These are phyloP conservation scores for Boletus reticuloceps DNA, from an alignment of 768 basidiomycete genomes.

Conservation along the genomic window DNA sequence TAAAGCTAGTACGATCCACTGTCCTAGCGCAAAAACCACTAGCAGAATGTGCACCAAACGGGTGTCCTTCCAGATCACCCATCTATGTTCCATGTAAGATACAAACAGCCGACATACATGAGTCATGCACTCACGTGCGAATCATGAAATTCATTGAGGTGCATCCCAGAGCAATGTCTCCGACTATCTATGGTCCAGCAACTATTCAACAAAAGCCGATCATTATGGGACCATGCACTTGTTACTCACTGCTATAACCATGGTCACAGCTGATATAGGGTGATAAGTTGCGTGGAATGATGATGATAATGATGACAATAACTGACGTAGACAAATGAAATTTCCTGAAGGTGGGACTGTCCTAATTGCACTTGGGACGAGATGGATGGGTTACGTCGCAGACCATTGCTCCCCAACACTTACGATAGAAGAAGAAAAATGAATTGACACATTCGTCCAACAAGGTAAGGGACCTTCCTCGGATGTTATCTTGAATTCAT, in stretches of 20 bases:
- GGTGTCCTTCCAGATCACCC: slow-evolving; percentile 27
- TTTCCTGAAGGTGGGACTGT: not conserved
- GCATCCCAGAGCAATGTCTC: slow-evolving; percentile 14
- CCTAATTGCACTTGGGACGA: slow-evolving; percentile 6
- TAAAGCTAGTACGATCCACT: slow-evolving; percentile 22
- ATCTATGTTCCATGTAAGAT: slow-evolving; percentile 14
- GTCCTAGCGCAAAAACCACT: slow-evolving; percentile 9
- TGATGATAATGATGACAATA: not conserved
- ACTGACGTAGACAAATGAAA: slow-evolving; percentile 21
- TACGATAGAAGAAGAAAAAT: slow-evolving; percentile 18
- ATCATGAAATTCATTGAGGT: slow-evolving; percentile 28
- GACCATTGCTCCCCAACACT: not conserved
- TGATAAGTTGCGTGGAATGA: not conserved
- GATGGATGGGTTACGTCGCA: not conserved
- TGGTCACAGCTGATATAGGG: slow-evolving; percentile 2
- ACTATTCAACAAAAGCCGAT: not conserved
- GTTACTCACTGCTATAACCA: slow-evolving; percentile 15
- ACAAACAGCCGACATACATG: not conserved
- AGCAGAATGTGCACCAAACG: slow-evolving; percentile 16
- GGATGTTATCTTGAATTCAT: not conserved
- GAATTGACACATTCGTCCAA: slow-evolving; percentile 19
- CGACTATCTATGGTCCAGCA: slow-evolving; percentile 7
- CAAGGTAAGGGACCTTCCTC: slow-evolving; percentile 23
- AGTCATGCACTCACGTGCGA: slow-evolving; percentile 21
- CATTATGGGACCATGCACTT: not conserved